phyloP scores from a whole-genome alignment of 23 red algal genomes.

The Gracilaria vermiculophylla region DNA sequence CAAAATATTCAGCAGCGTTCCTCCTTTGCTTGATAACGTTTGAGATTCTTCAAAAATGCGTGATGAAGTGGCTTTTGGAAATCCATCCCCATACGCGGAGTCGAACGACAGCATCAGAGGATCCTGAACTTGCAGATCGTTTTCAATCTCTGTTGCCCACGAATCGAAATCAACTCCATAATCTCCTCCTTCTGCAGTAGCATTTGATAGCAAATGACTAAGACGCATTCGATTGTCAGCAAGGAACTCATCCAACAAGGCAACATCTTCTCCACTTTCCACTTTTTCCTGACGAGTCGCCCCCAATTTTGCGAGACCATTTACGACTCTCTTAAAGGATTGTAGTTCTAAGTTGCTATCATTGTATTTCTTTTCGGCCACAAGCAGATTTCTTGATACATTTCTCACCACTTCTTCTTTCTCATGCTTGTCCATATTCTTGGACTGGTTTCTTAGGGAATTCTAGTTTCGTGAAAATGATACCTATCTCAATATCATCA shows the following conservation, averaged over 20 bases:
- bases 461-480: no score
- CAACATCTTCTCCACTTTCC: neutral
- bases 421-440: neutral
- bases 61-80: neutral
- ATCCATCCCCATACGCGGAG: constrained; percentile 5
- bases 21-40: constrained; percentile 31
- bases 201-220: neutral
- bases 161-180: constrained; percentile 22
- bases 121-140: constrained; percentile 30
- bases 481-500: no score
- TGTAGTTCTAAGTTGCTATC: neutral
- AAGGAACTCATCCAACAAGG: neutral
- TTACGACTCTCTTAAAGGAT: constrained; percentile 20
- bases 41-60: neutral
- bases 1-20: constrained; percentile 5
- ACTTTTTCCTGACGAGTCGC: constrained; percentile 9
- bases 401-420: neutral
- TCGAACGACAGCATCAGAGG: constrained; percentile 58
- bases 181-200: neutral
- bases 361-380: neutral
- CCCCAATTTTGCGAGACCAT: neutral
- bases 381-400: neutral
- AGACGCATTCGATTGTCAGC: constrained; percentile 15
- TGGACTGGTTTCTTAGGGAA: neutral
- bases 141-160: constrained; percentile 31